phyloP scores from a whole-genome alignment of 2,329 filamentous ascomycete species.

The Nigrospora sphaerica region DNA sequence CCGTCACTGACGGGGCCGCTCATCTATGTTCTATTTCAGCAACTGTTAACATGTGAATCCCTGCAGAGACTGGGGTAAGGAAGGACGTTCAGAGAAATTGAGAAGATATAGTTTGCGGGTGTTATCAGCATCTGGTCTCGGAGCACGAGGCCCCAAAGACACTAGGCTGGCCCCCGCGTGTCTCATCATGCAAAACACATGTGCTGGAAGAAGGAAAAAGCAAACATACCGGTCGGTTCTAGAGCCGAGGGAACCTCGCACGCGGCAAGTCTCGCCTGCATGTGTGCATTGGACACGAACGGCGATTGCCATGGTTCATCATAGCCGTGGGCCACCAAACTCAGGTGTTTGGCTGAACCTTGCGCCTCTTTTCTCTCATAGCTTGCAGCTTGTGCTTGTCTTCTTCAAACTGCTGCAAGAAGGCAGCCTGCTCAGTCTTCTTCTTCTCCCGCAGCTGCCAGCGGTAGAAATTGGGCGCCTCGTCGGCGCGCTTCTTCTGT shows the following conservation, averaged over 20 bases:
- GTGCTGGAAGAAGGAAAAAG: not conserved
- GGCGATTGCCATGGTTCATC: not conserved
- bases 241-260: not conserved
- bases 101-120: conserved; percentile 62
- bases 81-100: conserved; percentile 45
- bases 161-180: conserved; percentile 45
- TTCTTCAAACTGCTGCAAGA: conserved; percentile 68
- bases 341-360: conserved; percentile 31
- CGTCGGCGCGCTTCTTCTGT: conserved; percentile 54
- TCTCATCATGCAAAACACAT: conserved; percentile 35
- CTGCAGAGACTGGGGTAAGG: not conserved
- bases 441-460: conserved; percentile 76
- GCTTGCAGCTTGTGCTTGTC: conserved; percentile 65
- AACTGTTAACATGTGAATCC: no score
- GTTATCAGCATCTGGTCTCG: conserved; percentile 44
- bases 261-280: not conserved
- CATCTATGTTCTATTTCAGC: no score
- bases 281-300: not conserved
- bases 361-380: conserved; percentile 61
- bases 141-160: conserved; percentile 16
- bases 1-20: no score
- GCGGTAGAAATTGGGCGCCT: conserved; percentile 69
- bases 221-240: conserved; percentile 6
- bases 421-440: conserved; percentile 64
- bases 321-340: not conserved